Conservation (phyloP, 306 rosid species). For the Erythrophleum fordii region DNA sequence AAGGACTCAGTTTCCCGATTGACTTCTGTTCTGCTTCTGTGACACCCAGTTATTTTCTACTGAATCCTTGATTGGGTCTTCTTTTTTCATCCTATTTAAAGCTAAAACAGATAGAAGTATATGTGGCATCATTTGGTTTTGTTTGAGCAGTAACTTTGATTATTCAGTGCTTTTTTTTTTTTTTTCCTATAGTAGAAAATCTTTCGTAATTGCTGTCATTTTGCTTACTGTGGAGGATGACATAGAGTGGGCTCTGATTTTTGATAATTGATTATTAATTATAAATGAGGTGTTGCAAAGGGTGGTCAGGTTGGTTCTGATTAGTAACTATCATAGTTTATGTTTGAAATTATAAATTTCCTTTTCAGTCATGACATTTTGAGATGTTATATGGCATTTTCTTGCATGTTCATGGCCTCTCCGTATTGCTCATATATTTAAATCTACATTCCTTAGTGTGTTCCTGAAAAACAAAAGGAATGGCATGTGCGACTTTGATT, state of each 20-base stretch:
- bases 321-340: conserved; percentile 59
- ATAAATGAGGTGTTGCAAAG: conserved; percentile 35
- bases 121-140: neutral
- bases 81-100: conserved; percentile 6
- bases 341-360: conserved; percentile 63
- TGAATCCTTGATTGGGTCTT: conserved; percentile 5
- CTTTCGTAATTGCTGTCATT: too few species aligned
- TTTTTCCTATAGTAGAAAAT: too few species aligned
- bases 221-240: too few species aligned
- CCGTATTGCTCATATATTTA: conserved; percentile 37
- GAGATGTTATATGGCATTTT: conserved; percentile 23
- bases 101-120: neutral
- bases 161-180: neutral
- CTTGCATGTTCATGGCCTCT: conserved; percentile 39
- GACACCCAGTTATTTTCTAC: conserved; percentile 7
- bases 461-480: conserved; percentile 34
- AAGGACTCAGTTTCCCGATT: neutral
- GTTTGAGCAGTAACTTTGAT: neutral
- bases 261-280: too few species aligned
- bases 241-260: too few species aligned
- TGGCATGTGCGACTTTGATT: conserved; percentile 31
- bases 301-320: conserved; percentile 47
- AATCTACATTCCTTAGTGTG: conserved; percentile 35
- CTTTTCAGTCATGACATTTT: conserved; percentile 59
- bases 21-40: conserved; percentile 10